Conservation (phyloP, 345 rosid species). For the Anastatica hierochuntica region DNA sequence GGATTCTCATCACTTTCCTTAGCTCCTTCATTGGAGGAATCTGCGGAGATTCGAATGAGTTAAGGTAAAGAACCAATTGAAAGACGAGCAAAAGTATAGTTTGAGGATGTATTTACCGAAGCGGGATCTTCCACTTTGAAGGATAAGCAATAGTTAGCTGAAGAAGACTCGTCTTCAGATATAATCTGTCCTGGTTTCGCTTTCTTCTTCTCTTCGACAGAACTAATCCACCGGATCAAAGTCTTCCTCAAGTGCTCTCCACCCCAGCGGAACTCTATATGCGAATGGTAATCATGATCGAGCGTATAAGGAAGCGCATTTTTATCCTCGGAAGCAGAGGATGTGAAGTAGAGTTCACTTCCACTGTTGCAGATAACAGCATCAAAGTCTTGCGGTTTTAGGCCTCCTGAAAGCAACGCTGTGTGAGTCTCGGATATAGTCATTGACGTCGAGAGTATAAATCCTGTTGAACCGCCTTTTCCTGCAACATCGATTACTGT, state of each 20-base stretch:
- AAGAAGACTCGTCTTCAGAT: constrained; percentile 40
- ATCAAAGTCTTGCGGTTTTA: constrained; percentile 52
- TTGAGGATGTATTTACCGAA: constrained; percentile 27
- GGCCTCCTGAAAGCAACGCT: constrained; percentile 39
- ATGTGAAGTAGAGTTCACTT: constrained; percentile 61
- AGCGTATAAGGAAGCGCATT: constrained; percentile 37
- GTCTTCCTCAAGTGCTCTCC: constrained; percentile 64
- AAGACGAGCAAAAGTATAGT: background rate
- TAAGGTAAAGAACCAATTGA: background rate
- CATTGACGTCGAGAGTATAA: constrained; percentile 55
- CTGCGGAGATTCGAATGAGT: constrained; percentile 24
- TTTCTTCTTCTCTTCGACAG: constrained; percentile 38
- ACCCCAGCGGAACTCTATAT: constrained; percentile 75
- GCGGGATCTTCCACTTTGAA: constrained; percentile 42
- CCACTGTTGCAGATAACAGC: constrained; percentile 79
- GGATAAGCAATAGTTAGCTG: constrained; percentile 46
- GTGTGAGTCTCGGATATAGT: constrained; percentile 53
- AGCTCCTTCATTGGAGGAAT: constrained; percentile 56
- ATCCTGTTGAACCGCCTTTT: constrained; percentile 37
- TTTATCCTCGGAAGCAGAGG: constrained; percentile 37
- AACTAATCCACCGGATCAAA: constrained; percentile 56
- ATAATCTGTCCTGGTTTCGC: constrained; percentile 30
- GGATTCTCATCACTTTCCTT: constrained; percentile 56
- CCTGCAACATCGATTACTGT: constrained; percentile 36
- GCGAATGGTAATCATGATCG: constrained; percentile 68